Conservation (phyloP, 345 rosid species). For the Boechera divaricarpa region DNA sequence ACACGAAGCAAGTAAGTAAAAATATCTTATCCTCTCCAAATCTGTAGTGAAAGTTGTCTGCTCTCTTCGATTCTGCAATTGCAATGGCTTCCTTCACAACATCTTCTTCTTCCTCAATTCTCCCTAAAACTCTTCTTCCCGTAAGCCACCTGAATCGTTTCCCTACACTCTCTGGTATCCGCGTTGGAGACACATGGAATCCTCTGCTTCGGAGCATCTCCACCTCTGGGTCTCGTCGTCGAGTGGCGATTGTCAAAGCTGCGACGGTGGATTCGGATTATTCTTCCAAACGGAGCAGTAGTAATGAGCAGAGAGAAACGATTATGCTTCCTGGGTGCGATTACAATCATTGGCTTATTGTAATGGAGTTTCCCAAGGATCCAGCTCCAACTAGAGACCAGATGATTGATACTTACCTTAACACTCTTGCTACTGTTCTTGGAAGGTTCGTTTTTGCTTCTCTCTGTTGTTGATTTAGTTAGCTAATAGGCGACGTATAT, state of each 20-base stretch:
- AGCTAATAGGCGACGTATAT: neutral
- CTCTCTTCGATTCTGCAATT: slow-evolving; percentile 19
- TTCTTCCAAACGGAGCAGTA: slow-evolving; percentile 73
- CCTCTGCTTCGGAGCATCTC: slow-evolving; percentile 28
- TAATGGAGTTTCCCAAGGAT: slow-evolving; percentile 97
- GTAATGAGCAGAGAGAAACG: slow-evolving; percentile 81
- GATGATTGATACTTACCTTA: slow-evolving; percentile 93
- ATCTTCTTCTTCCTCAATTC: slow-evolving; percentile 47
- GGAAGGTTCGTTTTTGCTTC: slow-evolving; percentile 62
- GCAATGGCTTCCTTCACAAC: slow-evolving; percentile 63
- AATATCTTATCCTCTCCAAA: slow-evolving; percentile 36
- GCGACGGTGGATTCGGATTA: slow-evolving; percentile 65
- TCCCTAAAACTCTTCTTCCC: slow-evolving; percentile 52
- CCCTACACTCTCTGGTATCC: slow-evolving; percentile 16
- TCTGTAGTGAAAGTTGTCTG: neutral
- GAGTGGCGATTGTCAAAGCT: slow-evolving; percentile 47
- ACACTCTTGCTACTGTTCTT: slow-evolving; percentile 83
- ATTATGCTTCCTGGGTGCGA: slow-evolving; percentile 95
- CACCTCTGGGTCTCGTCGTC: slow-evolving; percentile 34
- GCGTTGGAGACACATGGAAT: slow-evolving; percentile 9
- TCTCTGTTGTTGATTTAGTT: neutral
- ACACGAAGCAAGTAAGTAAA: neutral
- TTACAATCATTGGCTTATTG: slow-evolving; percentile 96
- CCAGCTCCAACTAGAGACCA: slow-evolving; percentile 93
- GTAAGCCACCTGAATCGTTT: slow-evolving; percentile 16